Base-by-base conservation (phyloP, 2,329 filamentous ascomycete genomes). In the Talaromyces marneffei region DNA sequence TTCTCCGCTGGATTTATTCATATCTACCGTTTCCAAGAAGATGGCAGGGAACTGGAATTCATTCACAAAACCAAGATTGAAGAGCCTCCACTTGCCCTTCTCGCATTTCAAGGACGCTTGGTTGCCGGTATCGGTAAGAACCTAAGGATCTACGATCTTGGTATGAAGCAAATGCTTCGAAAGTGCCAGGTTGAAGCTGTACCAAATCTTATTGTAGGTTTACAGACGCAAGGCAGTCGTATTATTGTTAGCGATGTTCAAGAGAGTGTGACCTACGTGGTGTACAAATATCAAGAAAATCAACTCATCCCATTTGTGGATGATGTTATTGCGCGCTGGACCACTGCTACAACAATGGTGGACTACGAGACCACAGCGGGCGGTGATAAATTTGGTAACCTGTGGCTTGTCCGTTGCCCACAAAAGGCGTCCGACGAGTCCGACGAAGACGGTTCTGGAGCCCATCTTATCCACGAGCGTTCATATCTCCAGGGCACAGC, bases 291-390 rank as follows among this genome's bases (percentile, higher is more conserved):
- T 46, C 86, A 91, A 66, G 90, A 92, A 66, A 97, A 97, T 75
- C 89, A 89, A 68, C 81, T 99, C 53, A 95, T 99, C 63, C 90
- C 93, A 0, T 99, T 99, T 70, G 90, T 85, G 18, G 94, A 99
- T 71, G 94, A 99, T 72, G 89, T 87, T 6, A 84, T 97, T 63
- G 83, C 92, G 56, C 87, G 94, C 33, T 97, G 92, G 90, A 96
- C 91, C 1, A 96, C 91, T 0, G 90, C 90, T 67, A 89, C 90
- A 0, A 85, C 92, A 2, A 96, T 99, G 91, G 87, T 97, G 1
- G 94, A 99, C 76, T 99, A 99, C 75, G 94, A 99, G 73, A 96
- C 94, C 1, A 87, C 90, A 25, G 92, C 92, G 2, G 94, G 93
- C 37, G 93, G 93, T 37, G 94, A 99, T 79, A 97, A 97, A 72